Evolutionary conservation across 192 early-diverging fungal species (phyloP).

Genomic region (Backusella circina): DNA sequence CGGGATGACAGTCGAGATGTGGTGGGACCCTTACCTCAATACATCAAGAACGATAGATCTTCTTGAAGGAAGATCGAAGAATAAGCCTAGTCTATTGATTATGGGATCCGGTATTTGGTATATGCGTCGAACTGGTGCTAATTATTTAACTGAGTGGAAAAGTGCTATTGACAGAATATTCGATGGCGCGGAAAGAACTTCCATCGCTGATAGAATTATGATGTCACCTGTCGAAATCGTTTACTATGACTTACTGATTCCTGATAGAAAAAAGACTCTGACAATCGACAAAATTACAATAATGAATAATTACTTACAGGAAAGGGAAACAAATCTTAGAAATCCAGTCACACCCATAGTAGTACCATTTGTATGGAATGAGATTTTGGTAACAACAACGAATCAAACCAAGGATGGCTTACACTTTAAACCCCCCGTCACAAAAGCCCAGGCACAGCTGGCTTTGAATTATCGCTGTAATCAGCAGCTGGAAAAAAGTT

Average conservation of each 20-base stretch:
- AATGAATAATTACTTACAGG: constrained; percentile 55
- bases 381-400: constrained; percentile 36
- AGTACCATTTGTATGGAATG: constrained; percentile 49
- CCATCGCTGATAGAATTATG: constrained; percentile 34
- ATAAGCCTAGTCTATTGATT: constrained; percentile 39
- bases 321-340: constrained; percentile 8
- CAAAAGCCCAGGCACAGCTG: constrained; percentile 47
- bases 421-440: constrained; percentile 54
- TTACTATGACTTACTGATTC: constrained; percentile 37
- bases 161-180: constrained; percentile 37
- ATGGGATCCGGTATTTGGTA: constrained; percentile 64
- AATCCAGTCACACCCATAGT: constrained; percentile 29
- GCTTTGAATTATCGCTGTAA: constrained; percentile 67
- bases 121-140: constrained; percentile 47
- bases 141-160: constrained; percentile 46
- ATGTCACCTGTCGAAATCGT: constrained; percentile 40
- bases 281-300: constrained; percentile 35
- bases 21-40: constrained; percentile 75
- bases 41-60: constrained; percentile 30
- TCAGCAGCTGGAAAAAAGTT: constrained; percentile 33
- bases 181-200: constrained; percentile 12
- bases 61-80: not conserved
- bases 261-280: constrained; percentile 44
- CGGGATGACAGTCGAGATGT: constrained; percentile 48
- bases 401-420: constrained; percentile 61